These are phyloP conservation scores for Chalaropsis thielavioides DNA, from an alignment of 2,329 filamentous ascomycete genomes.

Conservation along the genomic window DNA sequence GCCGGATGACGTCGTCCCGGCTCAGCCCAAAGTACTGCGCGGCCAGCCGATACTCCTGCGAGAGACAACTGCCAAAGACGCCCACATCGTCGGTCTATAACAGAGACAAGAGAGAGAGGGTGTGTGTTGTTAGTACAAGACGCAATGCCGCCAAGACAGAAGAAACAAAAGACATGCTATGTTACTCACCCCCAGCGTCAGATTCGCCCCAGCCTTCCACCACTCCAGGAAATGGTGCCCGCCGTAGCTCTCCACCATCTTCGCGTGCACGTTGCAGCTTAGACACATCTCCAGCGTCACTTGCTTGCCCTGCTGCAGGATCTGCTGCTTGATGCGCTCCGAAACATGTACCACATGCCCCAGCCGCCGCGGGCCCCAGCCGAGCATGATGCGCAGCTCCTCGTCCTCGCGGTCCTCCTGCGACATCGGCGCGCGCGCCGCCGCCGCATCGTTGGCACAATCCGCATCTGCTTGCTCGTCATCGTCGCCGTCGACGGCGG, in stretches of 20 bases:
- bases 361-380: slow-evolving; percentile 51
- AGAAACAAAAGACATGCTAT: too few species aligned
- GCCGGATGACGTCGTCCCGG: slow-evolving; percentile 30
- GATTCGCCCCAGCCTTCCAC: slow-evolving; percentile 42
- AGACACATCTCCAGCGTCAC: slow-evolving; percentile 63
- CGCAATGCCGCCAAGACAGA: background rate
- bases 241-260: slow-evolving; percentile 51
- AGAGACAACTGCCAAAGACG: slow-evolving; percentile 61
- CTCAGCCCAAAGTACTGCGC: slow-evolving; percentile 52
- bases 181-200: slow-evolving; percentile 58
- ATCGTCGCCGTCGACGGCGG: too few species aligned
- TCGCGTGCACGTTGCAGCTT: slow-evolving; percentile 66
- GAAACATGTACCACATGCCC: slow-evolving; percentile 69
- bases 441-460: background rate
- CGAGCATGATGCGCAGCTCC: slow-evolving; percentile 51
- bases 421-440: slow-evolving; percentile 23
- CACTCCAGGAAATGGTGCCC: slow-evolving; percentile 70
- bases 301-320: slow-evolving; percentile 27
- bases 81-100: slow-evolving; percentile 68
- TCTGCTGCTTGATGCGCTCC: slow-evolving; percentile 42
- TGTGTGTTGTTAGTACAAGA: background rate
- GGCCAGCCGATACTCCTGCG: slow-evolving; percentile 62
- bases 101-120: background rate
- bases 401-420: slow-evolving; percentile 34
- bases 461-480: too few species aligned